Evolutionary conservation across 371 early-diverging fungal species (phyloP).

Genomic region (Apophysomyces variabilis): DNA sequence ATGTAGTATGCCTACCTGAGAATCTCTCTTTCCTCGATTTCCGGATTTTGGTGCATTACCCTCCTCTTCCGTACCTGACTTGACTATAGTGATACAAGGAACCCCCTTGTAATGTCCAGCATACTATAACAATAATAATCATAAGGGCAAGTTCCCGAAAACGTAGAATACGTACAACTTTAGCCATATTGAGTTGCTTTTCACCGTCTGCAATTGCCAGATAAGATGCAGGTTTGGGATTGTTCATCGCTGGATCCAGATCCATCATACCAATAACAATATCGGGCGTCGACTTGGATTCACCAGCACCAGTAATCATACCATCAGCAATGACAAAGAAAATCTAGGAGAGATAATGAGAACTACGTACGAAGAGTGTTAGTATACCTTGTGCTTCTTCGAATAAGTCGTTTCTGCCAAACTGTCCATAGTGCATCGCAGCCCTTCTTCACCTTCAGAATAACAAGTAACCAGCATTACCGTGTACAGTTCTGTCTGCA

Average conservation of each 20-base stretch:
- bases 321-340: conserved; percentile 56
- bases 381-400: conserved; percentile 52
- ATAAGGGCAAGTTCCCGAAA: too few relatives aligned
- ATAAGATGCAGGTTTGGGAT: conserved; percentile 75
- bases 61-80: conserved; percentile 88
- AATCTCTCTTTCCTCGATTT: conserved; percentile 99
- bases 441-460: conserved; percentile 78
- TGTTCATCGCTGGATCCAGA: conserved; percentile 56
- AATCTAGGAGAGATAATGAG: conserved; percentile 17
- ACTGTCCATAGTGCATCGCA: conserved; percentile 84
- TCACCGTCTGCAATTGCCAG: conserved; percentile 91
- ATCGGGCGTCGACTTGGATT: conserved; percentile 70
- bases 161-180: conserved; percentile 51
- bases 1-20: conserved; percentile 25
- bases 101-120: conserved; percentile 91
- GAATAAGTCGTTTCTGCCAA: conserved; percentile 73
- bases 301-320: conserved; percentile 54
- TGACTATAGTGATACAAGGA: conserved; percentile 89
- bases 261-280: conserved; percentile 76
- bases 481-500: conserved; percentile 54
- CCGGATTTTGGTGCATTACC: conserved; percentile 73
- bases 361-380: not conserved
- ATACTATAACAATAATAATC: conserved; percentile 44
- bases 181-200: conserved; percentile 94
- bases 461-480: conserved; percentile 76